Base-by-base conservation (phyloP, 768 basidiomycete species). In the Sporobolomyces phaffii region DNA sequence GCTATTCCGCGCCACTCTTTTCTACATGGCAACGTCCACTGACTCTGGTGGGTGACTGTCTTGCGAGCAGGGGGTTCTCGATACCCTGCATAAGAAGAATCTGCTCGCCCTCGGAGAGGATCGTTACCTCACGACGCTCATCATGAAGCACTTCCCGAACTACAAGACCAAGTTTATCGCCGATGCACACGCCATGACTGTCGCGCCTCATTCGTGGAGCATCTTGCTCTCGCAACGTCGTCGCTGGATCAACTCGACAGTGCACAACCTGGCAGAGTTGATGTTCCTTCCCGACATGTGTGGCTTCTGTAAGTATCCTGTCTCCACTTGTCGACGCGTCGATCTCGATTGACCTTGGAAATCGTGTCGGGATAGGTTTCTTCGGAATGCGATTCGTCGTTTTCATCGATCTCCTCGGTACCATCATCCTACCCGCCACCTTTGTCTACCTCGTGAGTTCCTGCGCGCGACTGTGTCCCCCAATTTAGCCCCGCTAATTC, bases 161-260 rank as follows among this genome's bases (percentile, higher is more conserved):
- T 87, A 86, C 83, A 97, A 94, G 83, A 96, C 93, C 4, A 93
- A 92, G 75, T 98, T 98, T 75, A 84, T 93, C 49, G 86, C 90
- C 11, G 94, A 98, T 73, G 93, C 96, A 0, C 88, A 90, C 75
- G 93, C 93, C 1, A 90, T 83, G 76, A 98, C 96, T 0, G 73
- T 72, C n/a, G 94, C 94, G 7, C 94, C 94, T 3, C 70, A 75
- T 50, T 59, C 59, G 29, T 75, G 72, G 72, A 86, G 86, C 77
- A 86, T 98, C 38, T 78, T 99, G 49, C 79, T 99, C 15, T 94
- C 91, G 5, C 96, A 99, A 76, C 87, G 94, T 81, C 89, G 94
- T 80, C 89, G 96, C 74, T 99, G 96, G 94, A 99, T 99, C 80
- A 99, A 99, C 81, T 97, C 93, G 26, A 98, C 94, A 0, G 86